A percentile compares a stretch with the other conserved stretches of the same genome.
Evolutionary conservation across 2,329 filamentous ascomycete species (phyloP).

Genomic region (Botrytis sinoallii): DNA sequence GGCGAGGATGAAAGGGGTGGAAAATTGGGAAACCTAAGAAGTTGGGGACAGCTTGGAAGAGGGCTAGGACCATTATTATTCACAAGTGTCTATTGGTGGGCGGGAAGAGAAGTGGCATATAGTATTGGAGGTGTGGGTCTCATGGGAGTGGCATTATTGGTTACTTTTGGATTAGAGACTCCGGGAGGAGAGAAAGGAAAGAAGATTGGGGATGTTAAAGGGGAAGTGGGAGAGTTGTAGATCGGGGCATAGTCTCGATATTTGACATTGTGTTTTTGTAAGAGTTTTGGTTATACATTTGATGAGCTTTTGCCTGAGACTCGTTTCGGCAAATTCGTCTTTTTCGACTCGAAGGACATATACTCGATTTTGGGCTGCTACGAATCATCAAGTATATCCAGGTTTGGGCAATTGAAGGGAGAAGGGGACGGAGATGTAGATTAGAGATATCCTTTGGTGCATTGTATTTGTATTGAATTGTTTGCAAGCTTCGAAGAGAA

Average conservation of each 20-base stretch:
- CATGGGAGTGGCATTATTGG: conserved; percentile 66
- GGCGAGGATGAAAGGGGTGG: conserved; percentile 74
- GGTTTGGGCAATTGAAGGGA: neutral
- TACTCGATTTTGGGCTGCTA: too few relatives aligned
- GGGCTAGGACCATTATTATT: conserved; percentile 86
- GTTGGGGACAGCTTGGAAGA: conserved; percentile 81
- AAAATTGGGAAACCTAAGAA: conserved; percentile 79
- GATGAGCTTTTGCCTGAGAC: neutral
- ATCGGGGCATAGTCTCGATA: neutral
- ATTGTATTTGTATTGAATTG: neutral
- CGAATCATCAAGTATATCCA: neutral
- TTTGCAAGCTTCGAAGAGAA: neutral
- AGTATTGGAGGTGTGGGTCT: conserved; percentile 77
- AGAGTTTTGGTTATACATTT: neutral
- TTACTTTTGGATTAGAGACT: conserved; percentile 65
- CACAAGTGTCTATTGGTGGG: conserved; percentile 98
- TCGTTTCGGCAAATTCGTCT: neutral
- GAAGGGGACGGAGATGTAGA: neutral
- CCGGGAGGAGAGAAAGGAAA: conserved; percentile 31
- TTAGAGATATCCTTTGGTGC: neutral
- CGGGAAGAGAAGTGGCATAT: conserved; percentile 83
- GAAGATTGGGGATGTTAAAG: conserved; percentile 30
- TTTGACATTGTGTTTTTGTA: neutral
- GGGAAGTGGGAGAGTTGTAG: conserved; percentile 23
- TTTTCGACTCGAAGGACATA: neutral